Percentiles rank a stretch among this genome's conserved stretches.
Conservation (phyloP, 345 rosid species). For the Gossypium anomalum region DNA sequence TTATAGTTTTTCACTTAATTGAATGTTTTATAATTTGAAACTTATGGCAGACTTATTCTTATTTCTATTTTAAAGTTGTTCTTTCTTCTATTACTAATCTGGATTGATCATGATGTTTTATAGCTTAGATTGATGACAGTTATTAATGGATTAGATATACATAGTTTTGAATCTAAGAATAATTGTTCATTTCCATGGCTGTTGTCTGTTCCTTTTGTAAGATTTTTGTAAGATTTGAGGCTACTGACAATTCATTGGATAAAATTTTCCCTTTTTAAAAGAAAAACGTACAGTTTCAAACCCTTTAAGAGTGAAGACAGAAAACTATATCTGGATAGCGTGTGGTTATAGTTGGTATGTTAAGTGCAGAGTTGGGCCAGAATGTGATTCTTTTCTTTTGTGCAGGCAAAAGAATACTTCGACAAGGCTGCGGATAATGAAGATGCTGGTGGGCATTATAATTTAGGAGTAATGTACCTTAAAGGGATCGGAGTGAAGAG, state of each 20-base stretch:
- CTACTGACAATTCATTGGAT: neutral
- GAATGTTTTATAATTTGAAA: neutral
- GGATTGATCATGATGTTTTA: neutral
- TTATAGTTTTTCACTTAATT: neutral
- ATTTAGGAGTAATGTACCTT: slow-evolving; percentile 88
- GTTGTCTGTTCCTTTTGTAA: neutral
- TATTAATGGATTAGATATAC: neutral
- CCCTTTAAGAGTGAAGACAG: neutral
- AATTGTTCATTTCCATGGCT: neutral
- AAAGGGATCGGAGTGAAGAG: slow-evolving; percentile 87
- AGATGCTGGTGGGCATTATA: slow-evolving; percentile 85
- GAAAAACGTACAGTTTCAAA: neutral
- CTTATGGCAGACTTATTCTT: neutral
- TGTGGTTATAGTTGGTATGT: neutral
- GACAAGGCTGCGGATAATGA: slow-evolving; percentile 82
- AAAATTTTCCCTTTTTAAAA: neutral
- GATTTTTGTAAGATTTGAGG: neutral
- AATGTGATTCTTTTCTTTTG: slow-evolving; percentile 13
- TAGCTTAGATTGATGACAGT: neutral
- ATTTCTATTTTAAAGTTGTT: neutral
- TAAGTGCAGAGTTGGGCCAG: neutral
- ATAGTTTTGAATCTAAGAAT: neutral
- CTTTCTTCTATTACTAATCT: slow-evolving; percentile 7
- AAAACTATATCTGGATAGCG: neutral
- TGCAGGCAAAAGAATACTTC: slow-evolving; percentile 91